A percentile compares a stretch with the other conserved stretches of the same genome.
Evolutionary conservation across 176 grass and related monocot genomes (phyloP).

Genomic region (Melocanna baccifera): DNA sequence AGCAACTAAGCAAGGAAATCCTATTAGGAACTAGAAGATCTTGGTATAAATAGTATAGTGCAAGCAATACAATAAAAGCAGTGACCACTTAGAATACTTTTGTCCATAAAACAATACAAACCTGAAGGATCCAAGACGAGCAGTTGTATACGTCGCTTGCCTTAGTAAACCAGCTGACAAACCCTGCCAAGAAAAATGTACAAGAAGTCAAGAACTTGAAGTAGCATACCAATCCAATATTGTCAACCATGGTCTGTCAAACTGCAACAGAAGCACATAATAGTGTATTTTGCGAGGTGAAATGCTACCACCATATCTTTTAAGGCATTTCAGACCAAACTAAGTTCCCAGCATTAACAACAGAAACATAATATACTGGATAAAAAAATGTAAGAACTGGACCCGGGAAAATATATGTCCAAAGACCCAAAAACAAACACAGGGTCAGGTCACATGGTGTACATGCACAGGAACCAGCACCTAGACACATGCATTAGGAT

Average conservation of each 20-base stretch:
- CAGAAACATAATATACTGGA: not conserved
- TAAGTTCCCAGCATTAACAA: not conserved
- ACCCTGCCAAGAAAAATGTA: slow-evolving; percentile 56
- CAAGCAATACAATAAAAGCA: not conserved
- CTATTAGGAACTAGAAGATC: not conserved
- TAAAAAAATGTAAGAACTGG: not conserved
- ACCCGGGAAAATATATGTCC: not conserved
- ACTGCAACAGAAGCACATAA: not conserved
- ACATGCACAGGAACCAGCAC: not conserved
- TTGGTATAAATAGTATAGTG: not conserved
- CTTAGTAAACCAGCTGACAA: slow-evolving; percentile 93
- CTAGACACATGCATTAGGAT: not conserved
- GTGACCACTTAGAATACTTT: not conserved
- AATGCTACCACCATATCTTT: not conserved
- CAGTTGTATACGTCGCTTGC: slow-evolving; percentile 94
- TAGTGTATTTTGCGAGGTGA: not conserved
- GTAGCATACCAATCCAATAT: not conserved
- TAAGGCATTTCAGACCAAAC: not conserved
- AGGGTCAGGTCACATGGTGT: not conserved
- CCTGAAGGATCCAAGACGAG: slow-evolving; percentile 96
- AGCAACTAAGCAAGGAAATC: not conserved
- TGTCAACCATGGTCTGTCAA: not conserved
- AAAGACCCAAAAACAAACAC: not conserved
- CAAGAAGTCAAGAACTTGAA: not conserved
- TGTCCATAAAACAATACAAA: slow-evolving; percentile 20